Evolutionary conservation across 2,329 filamentous ascomycete species (phyloP), one percentile per base, ranked within the genome.

Genomic region (Drechslerella stenobrocha): DNA sequence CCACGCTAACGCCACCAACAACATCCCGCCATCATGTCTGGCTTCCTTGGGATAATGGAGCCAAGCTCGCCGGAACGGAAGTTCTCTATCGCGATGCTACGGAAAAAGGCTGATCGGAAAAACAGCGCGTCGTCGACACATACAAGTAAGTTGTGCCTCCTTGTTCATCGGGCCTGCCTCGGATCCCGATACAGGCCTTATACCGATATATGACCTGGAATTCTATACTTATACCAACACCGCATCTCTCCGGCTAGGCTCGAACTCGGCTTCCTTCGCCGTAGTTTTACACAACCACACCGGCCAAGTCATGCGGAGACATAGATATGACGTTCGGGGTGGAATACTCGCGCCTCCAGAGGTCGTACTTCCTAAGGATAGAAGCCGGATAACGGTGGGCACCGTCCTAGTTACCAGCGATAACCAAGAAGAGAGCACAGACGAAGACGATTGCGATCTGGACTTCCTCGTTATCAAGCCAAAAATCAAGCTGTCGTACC

Each of bases 231-330:
- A 18, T 9, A 18, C 18, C 13, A 20, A 42, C 3, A n/a, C 8
- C 34, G 8, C 13, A 7, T n/a, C n/a, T n/a, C n/a, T n/a, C n/a
- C n/a, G n/a, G n/a, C n/a, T n/a, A n/a, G n/a, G n/a, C 7, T 37
- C 9, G 22, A 18, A 20, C 15, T 5, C 8, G 2, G 22, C 61
- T 0, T 66, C 61, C 3, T 66, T 66, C 32, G 61, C 61, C 3
- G 61, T 66, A 1, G 46, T 66, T 15, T 42, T 66, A 15, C 61
- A 66, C 32, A 66, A 66, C 22, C 61, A 66, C 23, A 66, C 61
- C 15, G 51, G 53, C 32, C 61, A 50, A 42, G 52, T 66, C 20
- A 66, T 66, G 61, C 52, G 53, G 7, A 52, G 61, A 3, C 53
- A 66, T 18, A 58, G 53, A 44, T 66, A 66, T 18, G 53, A 58